Percentiles rank a stretch among this genome's conserved stretches.
Conservation (phyloP, 2,329 filamentous ascomycete species). For the Scleromitrula shiraiana region DNA sequence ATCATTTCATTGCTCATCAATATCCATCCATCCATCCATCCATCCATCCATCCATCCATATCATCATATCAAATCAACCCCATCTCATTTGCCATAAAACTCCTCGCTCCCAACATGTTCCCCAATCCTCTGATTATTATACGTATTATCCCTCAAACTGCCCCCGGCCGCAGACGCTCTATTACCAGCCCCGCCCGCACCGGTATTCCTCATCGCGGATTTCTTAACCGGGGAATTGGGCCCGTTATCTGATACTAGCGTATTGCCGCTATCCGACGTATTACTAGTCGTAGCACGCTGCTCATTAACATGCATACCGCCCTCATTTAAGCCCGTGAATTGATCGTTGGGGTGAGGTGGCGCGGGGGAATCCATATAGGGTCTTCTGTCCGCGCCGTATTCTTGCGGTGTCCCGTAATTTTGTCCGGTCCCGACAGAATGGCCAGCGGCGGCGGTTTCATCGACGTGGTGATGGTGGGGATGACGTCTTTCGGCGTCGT, state of each 20-base stretch:
- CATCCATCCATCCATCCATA: background rate
- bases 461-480: background rate
- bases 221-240: background rate
- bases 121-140: background rate
- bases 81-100: background rate
- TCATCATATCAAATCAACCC: background rate
- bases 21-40: too few species aligned
- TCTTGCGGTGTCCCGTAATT: background rate
- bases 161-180: background rate
- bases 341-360: slow-evolving; percentile 20
- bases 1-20: too few species aligned
- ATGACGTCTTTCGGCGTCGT: background rate
- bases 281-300: background rate
- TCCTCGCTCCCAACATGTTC: background rate
- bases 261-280: background rate
- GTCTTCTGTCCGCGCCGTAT: slow-evolving; percentile 2
- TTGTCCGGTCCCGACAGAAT: background rate
- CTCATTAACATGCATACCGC: slow-evolving; percentile 1
- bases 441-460: background rate
- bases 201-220: background rate
- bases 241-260: background rate
- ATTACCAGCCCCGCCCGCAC: too few species aligned
- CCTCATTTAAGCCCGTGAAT: slow-evolving; percentile 6
- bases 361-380: slow-evolving; percentile 15
- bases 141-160: background rate